Conservation (phyloP, 306 rosid species). For the Rosa rugosa region DNA sequence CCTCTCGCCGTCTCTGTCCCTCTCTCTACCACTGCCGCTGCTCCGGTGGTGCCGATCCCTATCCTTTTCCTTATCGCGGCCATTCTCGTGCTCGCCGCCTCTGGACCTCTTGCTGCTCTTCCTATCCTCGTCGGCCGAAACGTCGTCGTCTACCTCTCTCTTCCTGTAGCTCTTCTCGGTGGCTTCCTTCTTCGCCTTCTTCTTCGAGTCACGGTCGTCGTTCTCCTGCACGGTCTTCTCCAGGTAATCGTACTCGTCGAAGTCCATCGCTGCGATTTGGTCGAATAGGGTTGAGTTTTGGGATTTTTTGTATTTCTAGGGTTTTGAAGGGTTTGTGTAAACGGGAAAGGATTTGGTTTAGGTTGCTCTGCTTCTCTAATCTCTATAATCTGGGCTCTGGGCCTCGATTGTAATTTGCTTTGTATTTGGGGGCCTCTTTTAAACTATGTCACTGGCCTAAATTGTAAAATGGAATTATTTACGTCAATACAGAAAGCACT, state of each 20-base stretch:
- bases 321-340: conserved; percentile 22
- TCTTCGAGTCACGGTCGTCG: conserved; percentile 51
- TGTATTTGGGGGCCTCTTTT: not conserved
- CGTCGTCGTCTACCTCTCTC: conserved; percentile 59
- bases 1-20: conserved; percentile 44
- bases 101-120: conserved; percentile 60
- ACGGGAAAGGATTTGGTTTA: conserved; percentile 8
- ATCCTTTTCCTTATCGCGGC: conserved; percentile 42
- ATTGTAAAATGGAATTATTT: not conserved
- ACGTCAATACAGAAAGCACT: too few species aligned
- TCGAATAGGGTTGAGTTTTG: not conserved
- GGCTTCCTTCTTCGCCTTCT: conserved; percentile 53
- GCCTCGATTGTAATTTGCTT: not conserved
- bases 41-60: conserved; percentile 45
- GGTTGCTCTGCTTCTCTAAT: not conserved
- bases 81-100: conserved; percentile 64
- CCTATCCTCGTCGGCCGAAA: conserved; percentile 40
- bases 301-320: conserved; percentile 22
- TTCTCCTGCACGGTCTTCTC: conserved; percentile 91
- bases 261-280: conserved; percentile 49
- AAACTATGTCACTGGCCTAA: not conserved
- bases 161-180: conserved; percentile 62
- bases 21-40: conserved; percentile 53
- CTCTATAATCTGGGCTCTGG: not conserved
- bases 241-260: conserved; percentile 96